Conservation (phyloP, 495 filamentous ascomycete genomes). For the Podospora bellae-mahoneyi region DNA sequence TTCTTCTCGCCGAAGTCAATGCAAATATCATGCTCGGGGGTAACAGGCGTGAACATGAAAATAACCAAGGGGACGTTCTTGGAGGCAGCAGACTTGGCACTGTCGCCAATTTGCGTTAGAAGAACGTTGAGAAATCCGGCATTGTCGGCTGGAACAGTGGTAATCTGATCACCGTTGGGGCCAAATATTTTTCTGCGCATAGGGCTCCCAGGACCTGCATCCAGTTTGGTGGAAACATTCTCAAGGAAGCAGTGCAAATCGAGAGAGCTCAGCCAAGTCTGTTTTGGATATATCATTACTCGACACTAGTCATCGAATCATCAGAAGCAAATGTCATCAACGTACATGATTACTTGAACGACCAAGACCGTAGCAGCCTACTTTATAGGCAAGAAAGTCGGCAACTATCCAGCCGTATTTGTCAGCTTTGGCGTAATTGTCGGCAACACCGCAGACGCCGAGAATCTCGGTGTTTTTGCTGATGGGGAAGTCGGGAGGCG, state of each 20-base stretch:
- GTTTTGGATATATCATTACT: background rate
- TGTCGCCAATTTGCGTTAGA: conserved; percentile 17
- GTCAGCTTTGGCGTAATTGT: conserved; percentile 22
- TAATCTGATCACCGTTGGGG: conserved; percentile 22
- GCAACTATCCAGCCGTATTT: conserved; percentile 38
- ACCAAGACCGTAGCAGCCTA: conserved; percentile 31
- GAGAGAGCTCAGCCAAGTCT: conserved; percentile 36
- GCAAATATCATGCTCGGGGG: conserved; percentile 38
- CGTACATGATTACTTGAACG: conserved; percentile 19
- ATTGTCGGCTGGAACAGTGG: conserved; percentile 21
- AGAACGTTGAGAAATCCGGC: conserved; percentile 21
- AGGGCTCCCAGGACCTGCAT: conserved; percentile 10
- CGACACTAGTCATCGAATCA: background rate
- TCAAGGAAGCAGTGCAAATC: conserved; percentile 15
- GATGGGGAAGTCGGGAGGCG: conserved; percentile 30
- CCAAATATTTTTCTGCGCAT: conserved; percentile 13
- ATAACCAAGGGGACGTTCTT: conserved; percentile 26
- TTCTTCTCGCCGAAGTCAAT: conserved; percentile 20
- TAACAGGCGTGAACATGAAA: conserved; percentile 34
- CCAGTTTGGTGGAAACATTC: conserved; percentile 13
- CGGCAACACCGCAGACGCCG: conserved; percentile 34
- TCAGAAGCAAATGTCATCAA: background rate
- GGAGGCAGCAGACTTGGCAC: conserved; percentile 20
- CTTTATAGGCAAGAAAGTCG: conserved; percentile 39
- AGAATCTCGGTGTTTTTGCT: conserved; percentile 26